Percentiles rank a stretch among this genome's conserved stretches.
Evolutionary conservation across 2,329 filamentous ascomycete species (phyloP).

Genomic region (Penicillium nordicum): DNA sequence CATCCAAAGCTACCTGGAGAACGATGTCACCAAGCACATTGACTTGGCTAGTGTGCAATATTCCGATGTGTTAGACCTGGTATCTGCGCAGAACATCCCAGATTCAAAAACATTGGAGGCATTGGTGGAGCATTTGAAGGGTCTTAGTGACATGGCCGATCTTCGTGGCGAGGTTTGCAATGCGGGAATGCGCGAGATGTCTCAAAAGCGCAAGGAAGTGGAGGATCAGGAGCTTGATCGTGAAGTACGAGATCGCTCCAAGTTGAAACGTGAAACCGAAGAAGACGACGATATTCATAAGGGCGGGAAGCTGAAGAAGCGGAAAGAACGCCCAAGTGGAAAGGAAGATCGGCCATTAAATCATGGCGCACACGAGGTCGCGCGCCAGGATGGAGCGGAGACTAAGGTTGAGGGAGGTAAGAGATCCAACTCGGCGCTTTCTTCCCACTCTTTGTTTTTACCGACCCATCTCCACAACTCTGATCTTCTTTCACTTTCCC

Average conservation of each 20-base stretch:
- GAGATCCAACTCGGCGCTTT: constrained; percentile 17
- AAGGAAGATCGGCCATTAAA: constrained; percentile 60
- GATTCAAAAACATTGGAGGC: constrained; percentile 48
- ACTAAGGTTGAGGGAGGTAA: constrained; percentile 54
- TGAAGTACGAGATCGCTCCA: constrained; percentile 49
- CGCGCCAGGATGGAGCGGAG: constrained; percentile 62
- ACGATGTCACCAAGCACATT: constrained; percentile 48
- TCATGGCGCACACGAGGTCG: constrained; percentile 61
- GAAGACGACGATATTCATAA: constrained; percentile 50
- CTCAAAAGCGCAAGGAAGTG: constrained; percentile 57
- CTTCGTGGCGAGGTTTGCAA: constrained; percentile 58
- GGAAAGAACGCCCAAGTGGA: constrained; percentile 64
- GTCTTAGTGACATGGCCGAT: constrained; percentile 56
- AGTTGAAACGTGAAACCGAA: constrained; percentile 45
- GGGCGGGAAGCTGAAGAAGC: constrained; percentile 69
- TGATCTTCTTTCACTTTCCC: constrained; percentile 8
- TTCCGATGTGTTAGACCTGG: constrained; percentile 56
- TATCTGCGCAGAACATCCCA: constrained; percentile 49
- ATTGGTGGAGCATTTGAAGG: constrained; percentile 54
- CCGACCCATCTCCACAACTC: constrained; percentile 12
- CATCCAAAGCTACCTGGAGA: constrained; percentile 54
- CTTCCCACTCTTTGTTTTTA: constrained; percentile 12
- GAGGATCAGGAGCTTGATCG: constrained; percentile 50
- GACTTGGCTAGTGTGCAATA: constrained; percentile 51
- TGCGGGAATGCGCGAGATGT: constrained; percentile 57